These are phyloP conservation scores for Phytophthora pluvialis DNA, from an alignment of 352 stramenopile genomes.

Conservation along the genomic window DNA sequence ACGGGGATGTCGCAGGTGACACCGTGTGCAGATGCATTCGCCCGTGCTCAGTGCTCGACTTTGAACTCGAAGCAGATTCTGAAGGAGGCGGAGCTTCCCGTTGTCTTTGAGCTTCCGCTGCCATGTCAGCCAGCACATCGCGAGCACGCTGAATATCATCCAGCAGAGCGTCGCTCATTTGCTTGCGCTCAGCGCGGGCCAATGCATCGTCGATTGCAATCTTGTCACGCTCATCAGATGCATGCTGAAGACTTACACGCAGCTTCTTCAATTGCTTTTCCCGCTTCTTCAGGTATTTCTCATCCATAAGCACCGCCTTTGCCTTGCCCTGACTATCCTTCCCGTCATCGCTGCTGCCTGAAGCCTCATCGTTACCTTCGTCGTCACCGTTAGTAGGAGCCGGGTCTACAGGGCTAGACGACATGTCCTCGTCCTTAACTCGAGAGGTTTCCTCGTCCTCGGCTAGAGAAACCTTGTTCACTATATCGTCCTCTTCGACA, in stretches of 20 bases:
- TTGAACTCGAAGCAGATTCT: conserved; percentile 13
- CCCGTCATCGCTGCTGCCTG: conserved; percentile 41
- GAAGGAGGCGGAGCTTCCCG: conserved; percentile 18
- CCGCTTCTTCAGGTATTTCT: conserved; percentile 79
- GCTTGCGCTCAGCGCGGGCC: conserved; percentile 72
- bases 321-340: conserved; percentile 40
- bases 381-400: conserved; percentile 29
- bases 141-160: conserved; percentile 60
- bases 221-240: conserved; percentile 57
- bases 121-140: conserved; percentile 49
- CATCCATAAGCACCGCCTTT: conserved; percentile 69
- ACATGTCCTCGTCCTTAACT: conserved; percentile 8
- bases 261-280: conserved; percentile 80
- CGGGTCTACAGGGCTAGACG: not conserved
- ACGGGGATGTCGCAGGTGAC: conserved; percentile 23
- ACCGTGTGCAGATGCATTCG: conserved; percentile 42
- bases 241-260: conserved; percentile 45
- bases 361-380: conserved; percentile 34
- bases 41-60: conserved; percentile 6
- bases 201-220: conserved; percentile 64
- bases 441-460: conserved; percentile 5
- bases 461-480: conserved; percentile 7
- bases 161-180: conserved; percentile 72
- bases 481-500: conserved; percentile 9
- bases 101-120: conserved; percentile 28